These are phyloP conservation scores for Pythium inflatum DNA, from an alignment of 352 stramenopile genomes.

Conservation along the genomic window DNA sequence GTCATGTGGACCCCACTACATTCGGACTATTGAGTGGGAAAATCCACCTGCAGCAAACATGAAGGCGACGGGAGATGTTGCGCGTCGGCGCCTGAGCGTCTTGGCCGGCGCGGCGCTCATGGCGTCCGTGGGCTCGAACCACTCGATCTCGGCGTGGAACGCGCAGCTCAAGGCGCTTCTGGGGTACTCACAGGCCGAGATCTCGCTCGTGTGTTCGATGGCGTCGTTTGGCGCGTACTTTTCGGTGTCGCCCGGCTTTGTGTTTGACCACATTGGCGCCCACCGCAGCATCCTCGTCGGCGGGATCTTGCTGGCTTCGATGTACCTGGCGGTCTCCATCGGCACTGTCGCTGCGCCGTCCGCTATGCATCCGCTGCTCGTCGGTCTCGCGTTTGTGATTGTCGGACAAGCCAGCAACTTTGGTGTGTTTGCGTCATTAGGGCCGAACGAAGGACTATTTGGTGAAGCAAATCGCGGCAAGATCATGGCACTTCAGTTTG, in stretches of 20 bases:
- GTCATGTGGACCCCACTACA: slow-evolving; percentile 8
- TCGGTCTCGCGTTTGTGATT: slow-evolving; percentile 59
- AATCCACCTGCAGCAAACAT: neutral
- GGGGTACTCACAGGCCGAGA: slow-evolving; percentile 70
- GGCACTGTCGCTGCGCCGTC: slow-evolving; percentile 39
- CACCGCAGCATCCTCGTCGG: slow-evolving; percentile 61
- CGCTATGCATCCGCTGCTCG: slow-evolving; percentile 49
- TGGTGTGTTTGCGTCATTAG: slow-evolving; percentile 70
- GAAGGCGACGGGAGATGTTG: slow-evolving; percentile 3
- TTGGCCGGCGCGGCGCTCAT: slow-evolving; percentile 60
- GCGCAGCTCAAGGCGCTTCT: slow-evolving; percentile 60
- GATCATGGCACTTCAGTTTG: slow-evolving; percentile 70
- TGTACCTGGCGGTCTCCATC: slow-evolving; percentile 52
- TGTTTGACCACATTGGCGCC: slow-evolving; percentile 70
- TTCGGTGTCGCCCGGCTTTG: slow-evolving; percentile 63
- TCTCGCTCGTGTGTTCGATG: slow-evolving; percentile 80
- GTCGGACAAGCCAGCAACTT: slow-evolving; percentile 73
- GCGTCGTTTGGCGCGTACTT: slow-evolving; percentile 82
- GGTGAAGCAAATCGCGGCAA: slow-evolving; percentile 66
- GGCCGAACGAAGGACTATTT: slow-evolving; percentile 75
- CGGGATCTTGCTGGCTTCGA: slow-evolving; percentile 37
- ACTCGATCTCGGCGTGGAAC: slow-evolving; percentile 83
- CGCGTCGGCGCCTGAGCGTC: slow-evolving; percentile 54
- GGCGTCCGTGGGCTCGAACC: slow-evolving; percentile 65
- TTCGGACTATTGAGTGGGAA: no score